Base-by-base conservation (phyloP, 345 rosid species). In the Gossypioides kirkii region DNA sequence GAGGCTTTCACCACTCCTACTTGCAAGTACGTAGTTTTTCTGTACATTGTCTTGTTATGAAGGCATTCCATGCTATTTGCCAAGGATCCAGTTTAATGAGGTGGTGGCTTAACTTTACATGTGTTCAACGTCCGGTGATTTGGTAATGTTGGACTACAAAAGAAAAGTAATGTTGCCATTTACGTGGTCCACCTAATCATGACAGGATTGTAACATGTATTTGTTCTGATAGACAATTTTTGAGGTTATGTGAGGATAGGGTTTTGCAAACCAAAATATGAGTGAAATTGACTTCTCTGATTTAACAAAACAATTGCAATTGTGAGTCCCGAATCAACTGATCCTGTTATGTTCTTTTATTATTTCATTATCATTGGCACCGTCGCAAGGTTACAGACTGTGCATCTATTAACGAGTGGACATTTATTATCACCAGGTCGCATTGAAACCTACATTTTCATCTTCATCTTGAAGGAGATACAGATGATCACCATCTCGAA, bases 401-500 rank as follows among this genome's bases (percentile, higher is more conserved):
- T 77, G 6, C 60, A 46, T 54, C 50, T 61, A 70, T 50, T 56
- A 76, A 49, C 62, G 26, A 59, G 68, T 52, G 22, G 20, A 65
- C 26, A 67, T 63, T 60, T 59, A n/a, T 20, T 47, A 55, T 58
- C 72, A 55, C 74, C 73, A 75, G 45, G 74, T 77, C 72, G 60
- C 72, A 71, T 71, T 60, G 71, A 70, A 61, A n/a, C 61, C 55
- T 60, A 77, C 56, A 66, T 61, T 76, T 78, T 83, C 83, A 59
- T 46, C 60, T 66, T 82, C 80, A 72, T 76, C 77, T 58, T 81
- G 78, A 76, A 81, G 89, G 76, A 91, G 87, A 82, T 83, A 89
- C 84, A 95, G 89, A 80, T 90, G 89, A 84, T 95, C 99, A 74
- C 95, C 96, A 72, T 95, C 99, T 74, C 98, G 85, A 84, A 95